Percentiles rank a stretch among this genome's conserved stretches.
phyloP scores from a whole-genome alignment of 2,329 filamentous ascomycete genomes.

The Diatrype stigma region DNA sequence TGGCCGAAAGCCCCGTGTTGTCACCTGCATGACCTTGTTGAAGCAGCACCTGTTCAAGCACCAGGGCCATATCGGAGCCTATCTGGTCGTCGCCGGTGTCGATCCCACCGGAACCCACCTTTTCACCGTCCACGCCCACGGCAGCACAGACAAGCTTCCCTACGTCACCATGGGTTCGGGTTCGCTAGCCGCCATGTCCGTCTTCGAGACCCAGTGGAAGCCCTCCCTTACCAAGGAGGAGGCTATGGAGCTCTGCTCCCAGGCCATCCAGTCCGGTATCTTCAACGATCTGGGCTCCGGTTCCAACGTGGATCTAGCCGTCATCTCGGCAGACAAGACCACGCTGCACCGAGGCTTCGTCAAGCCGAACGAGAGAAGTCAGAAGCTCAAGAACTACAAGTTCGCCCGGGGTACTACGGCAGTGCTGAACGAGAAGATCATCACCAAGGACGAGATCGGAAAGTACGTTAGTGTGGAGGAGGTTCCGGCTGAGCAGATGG shows the following conservation, averaged over 20 bases:
- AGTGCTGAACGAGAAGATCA: constrained; percentile 92
- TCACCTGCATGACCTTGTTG: constrained; percentile 98
- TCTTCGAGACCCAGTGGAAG: constrained; percentile 97
- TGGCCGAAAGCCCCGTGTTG: constrained; percentile 92
- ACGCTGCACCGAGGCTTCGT: constrained; percentile 89
- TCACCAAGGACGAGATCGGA: constrained; percentile 87
- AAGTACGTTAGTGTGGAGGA: constrained; percentile 93
- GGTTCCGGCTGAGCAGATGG: constrained; percentile 68
- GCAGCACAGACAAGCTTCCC: constrained; percentile 95
- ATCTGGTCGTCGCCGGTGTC: constrained; percentile 93
- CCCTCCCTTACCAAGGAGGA: constrained; percentile 65
- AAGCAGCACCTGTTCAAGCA: constrained; percentile 99
- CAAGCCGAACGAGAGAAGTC: constrained; percentile 83
- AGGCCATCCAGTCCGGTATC: constrained; percentile 89
- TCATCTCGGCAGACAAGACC: constrained; percentile 95
- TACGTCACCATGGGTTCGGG: constrained; percentile 99
- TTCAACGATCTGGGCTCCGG: constrained; percentile 98
- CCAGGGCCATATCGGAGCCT: constrained; percentile 96
- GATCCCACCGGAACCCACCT: constrained; percentile 93
- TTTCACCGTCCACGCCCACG: constrained; percentile 98
- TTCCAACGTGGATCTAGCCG: constrained; percentile 93
- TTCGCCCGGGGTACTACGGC: constrained; percentile 93
- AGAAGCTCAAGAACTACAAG: constrained; percentile 90
- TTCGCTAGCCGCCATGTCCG: constrained; percentile 92
- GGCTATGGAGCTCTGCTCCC: constrained; percentile 64